Percentiles rank a stretch among this genome's conserved stretches.
Evolutionary conservation across 225 moss, liverwort and hornwort species (phyloP).

Genomic region (Physcomitrellopsis africana): DNA sequence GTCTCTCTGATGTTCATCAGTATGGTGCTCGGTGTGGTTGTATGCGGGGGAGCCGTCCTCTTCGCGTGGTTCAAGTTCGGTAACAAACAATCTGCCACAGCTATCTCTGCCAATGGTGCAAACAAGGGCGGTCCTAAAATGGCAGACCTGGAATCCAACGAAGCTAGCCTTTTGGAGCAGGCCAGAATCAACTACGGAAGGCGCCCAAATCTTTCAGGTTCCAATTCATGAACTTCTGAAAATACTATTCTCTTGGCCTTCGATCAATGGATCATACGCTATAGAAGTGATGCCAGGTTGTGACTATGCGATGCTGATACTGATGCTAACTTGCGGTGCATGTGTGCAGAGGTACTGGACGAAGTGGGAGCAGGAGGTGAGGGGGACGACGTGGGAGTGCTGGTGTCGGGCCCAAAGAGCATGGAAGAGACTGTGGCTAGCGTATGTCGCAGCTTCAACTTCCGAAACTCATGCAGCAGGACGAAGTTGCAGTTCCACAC

Average conservation of each 20-base stretch:
- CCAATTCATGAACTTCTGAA: not conserved
- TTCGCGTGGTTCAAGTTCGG: conserved; percentile 28
- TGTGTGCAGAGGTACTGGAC: no score
- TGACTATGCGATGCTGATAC: no score
- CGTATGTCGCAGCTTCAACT: no score
- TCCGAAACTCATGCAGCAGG: no score
- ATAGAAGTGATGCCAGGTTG: no score
- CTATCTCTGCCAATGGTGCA: not conserved
- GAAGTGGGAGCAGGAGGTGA: no score
- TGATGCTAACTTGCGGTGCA: no score
- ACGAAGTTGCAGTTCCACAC: no score
- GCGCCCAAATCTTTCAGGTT: conserved; percentile 42
- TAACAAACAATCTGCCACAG: not conserved
- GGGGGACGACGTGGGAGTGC: no score
- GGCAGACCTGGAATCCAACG: conserved; percentile 33
- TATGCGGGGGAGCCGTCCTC: conserved; percentile 36
- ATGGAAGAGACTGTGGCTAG: no score
- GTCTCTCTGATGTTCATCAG: conserved; percentile 38
- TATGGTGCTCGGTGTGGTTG: conserved; percentile 39
- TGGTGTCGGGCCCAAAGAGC: no score
- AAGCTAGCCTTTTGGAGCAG: conserved; percentile 29
- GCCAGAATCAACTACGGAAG: conserved; percentile 35
- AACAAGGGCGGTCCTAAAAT: not conserved
- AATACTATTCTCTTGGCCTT: not conserved
- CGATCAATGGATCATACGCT: not conserved